Base-by-base conservation (phyloP, 2,329 filamentous ascomycete species). In the Coniochaeta hoffmannii region DNA sequence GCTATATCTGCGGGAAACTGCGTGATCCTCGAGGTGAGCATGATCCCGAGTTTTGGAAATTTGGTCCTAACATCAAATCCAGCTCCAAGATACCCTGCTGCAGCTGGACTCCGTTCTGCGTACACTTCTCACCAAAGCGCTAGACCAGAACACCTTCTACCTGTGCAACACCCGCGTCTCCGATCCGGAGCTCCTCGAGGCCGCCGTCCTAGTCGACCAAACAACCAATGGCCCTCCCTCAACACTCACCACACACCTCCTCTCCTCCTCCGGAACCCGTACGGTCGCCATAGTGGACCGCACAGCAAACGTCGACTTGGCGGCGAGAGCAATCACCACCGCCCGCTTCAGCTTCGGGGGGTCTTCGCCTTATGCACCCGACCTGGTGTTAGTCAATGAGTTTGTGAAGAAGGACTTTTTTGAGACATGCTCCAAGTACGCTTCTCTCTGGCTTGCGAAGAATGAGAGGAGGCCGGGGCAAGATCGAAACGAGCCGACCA, bases 361-460 rank as follows among this genome's bases (percentile, higher is more conserved):
- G 2, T 71, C 67, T 2, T 85, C 82, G 1, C 75, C 81, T 0
- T 86, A 86, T 62, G 78, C 81, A 0, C 84, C 84, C 0, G 83
- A 87, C 61, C 30, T 85, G 0, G 78, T 87, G 0, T 67, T 86
- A 0, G 82, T 87, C n/a, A 85, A 87, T 57, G 83, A 87, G 59
- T 87, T 78, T 57, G 71, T 75, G 3, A 79, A 80, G 68, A 73
- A 77, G 55, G 71, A 74, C 0, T 85, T 86, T 59, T 64, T 82
- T 19, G 36, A 41, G 36, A 19, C 36, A 6, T 41, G 76, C 4
- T 65, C 76, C 14, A 68, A 70, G 35, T 71, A 76, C 24, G 64
- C 67, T 8, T 65, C 64, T 24, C 58, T 64, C 38, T 60, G 59
- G 2, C 61, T 67, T 41, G 60, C 63, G 10, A 55, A 53, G 26